Base-by-base conservation (phyloP, 2,329 filamentous ascomycete species). In the Pseudopithomyces chartarum region DNA sequence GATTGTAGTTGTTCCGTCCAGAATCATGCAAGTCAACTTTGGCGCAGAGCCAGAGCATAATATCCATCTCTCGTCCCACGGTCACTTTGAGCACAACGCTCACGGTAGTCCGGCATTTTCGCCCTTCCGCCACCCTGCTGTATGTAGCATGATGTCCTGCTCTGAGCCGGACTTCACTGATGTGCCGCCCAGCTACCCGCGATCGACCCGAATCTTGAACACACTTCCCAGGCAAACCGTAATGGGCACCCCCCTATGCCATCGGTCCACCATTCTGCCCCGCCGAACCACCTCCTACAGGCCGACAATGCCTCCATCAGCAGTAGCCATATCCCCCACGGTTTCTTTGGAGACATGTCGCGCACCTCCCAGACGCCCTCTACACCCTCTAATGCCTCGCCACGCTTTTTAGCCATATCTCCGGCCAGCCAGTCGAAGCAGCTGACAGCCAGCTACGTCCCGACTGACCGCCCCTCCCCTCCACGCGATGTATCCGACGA, bases 401-500 rank as follows among this genome's bases (percentile, higher is more conserved):
- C 75, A 53, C 73, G 74, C 60, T 78, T 75, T 67, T 62, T 69
- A 19, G 66, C 68, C 58, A 63, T 70, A 23, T 73, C 75, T n/a
- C 73, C 74, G 52, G 59, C 71, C 49, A 68, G 66, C 66, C 73
- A 73, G 63, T 59, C 71, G 20, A 69, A 73, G 61, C 70, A 74
- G 57, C 51, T 67, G 43, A 55, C 65, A 7, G 40, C 70, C 17
- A 52, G 50, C 57, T 79, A 67, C 58, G 68, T 66, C 40, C 80
- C 81, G 6, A 72, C 73, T 52, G 82, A 85, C 65, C 81, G 84
- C 50, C 62, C 76, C 19, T 76, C 94, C 46, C 93, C 93, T 7
- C 81, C 87, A 54, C 85, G 84, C 60, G 80, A 87, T 58, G 87
- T 96, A 29, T 87, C 85, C 2, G 84, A 86, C 65, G 84, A 85